Conservation (phyloP, 139 green algal species). For the Picochlorum sp. region DNA sequence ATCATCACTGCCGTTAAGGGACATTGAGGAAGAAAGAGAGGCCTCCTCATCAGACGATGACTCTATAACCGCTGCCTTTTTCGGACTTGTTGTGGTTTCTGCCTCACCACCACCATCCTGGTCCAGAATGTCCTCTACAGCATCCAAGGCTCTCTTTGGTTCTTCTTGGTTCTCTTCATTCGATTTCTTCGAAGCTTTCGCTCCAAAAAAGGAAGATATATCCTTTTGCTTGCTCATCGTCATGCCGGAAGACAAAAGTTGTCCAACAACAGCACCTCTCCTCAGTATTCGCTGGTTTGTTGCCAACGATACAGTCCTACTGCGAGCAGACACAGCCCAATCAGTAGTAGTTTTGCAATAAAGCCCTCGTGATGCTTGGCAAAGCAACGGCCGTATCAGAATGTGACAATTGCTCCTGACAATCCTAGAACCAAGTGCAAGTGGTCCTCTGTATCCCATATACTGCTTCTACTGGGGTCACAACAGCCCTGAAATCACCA, state of each 20-base stretch:
- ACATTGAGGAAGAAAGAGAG: too few relatives aligned
- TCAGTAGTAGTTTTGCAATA: too few relatives aligned
- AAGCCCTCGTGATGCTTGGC: too few relatives aligned
- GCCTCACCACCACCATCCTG: neutral
- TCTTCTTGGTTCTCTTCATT: too few relatives aligned
- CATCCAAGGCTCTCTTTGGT: neutral
- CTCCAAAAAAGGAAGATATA: slow-evolving; percentile 32
- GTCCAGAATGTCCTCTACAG: neutral
- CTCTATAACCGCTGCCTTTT: neutral
- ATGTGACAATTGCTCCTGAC: too few relatives aligned
- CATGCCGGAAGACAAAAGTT: neutral
- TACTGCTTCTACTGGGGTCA: too few relatives aligned
- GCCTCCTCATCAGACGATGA: too few relatives aligned
- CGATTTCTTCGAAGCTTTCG: slow-evolving; percentile 2
- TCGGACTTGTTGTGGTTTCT: neutral
- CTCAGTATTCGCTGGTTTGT: neutral
- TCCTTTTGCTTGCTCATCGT: slow-evolving; percentile 15
- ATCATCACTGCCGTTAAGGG: too few relatives aligned
- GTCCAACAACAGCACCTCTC: neutral
- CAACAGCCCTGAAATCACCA: too few relatives aligned
- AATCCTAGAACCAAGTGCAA: too few relatives aligned
- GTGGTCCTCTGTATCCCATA: too few relatives aligned
- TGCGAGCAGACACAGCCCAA: neutral
- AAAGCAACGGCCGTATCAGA: too few relatives aligned
- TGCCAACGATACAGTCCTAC: neutral